Evolutionary conservation across 1,284 basidiomycete genomes (phyloP).

Genomic region (Cutaneotrichosporon dermatis): DNA sequence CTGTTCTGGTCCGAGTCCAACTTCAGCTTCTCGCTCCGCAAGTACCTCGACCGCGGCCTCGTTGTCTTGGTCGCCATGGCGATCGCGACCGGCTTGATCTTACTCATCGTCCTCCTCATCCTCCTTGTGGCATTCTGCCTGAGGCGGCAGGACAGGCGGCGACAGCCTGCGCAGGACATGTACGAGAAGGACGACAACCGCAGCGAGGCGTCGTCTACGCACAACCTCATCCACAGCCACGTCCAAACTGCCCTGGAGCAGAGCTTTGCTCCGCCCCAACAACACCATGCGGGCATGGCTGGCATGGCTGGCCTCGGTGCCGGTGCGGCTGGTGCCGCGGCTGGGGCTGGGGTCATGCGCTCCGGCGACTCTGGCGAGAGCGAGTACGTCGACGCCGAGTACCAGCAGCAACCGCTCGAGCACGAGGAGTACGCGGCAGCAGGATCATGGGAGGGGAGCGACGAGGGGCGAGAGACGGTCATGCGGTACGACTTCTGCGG

Average conservation of each 20-base stretch:
- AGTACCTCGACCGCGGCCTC: conserved; percentile 81
- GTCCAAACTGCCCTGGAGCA: conserved; percentile 71
- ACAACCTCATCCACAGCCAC: conserved; percentile 71
- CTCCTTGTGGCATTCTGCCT: conserved; percentile 63
- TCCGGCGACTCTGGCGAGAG: conserved; percentile 2
- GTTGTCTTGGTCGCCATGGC: conserved; percentile 97
- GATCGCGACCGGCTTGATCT: conserved; percentile 89
- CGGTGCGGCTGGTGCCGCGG: conserved; percentile 29
- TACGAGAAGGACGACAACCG: conserved; percentile 65
- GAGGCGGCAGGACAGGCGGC: conserved; percentile 54
- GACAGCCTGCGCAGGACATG: conserved; percentile 39
- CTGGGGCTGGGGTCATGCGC: background rate
- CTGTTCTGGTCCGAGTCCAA: conserved; percentile 73
- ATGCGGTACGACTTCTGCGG: conserved; percentile 46
- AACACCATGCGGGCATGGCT: background rate
- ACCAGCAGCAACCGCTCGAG: conserved; percentile 2
- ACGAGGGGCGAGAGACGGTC: conserved; percentile 44
- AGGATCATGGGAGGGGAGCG: conserved; percentile 47
- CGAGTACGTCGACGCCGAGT: conserved; percentile 8
- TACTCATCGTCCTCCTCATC: conserved; percentile 85
- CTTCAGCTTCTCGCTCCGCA: conserved; percentile 67
- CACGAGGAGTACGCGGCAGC: conserved; percentile 41
- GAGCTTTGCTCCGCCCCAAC: conserved; percentile 31
- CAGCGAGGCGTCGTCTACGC: conserved; percentile 54
- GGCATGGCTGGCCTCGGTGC: conserved; percentile 27